Evolutionary conservation across 257 asterid genomes (phyloP).

Genomic region (Linderniella brevidens): DNA sequence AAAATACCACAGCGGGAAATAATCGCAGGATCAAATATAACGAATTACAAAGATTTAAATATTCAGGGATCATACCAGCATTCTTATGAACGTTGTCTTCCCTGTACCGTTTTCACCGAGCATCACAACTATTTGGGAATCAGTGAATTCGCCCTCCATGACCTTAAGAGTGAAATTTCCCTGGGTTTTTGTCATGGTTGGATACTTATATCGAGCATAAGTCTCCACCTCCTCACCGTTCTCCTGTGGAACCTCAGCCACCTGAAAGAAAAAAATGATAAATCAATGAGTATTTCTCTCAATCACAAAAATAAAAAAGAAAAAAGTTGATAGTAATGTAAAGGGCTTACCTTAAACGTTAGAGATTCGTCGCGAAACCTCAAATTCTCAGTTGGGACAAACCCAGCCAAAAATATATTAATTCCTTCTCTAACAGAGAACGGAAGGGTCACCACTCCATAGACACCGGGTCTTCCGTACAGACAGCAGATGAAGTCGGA

Average conservation of each 20-base stretch:
- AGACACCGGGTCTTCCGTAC: conserved; percentile 92
- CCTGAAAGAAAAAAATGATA: conserved; percentile 25
- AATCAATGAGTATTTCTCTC: conserved; percentile 6
- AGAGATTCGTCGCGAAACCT: conserved; percentile 89
- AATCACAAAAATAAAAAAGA: conserved; percentile 2
- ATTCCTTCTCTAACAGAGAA: conserved; percentile 98
- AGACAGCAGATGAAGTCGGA: conserved; percentile 98
- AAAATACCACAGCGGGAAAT: conserved; percentile 3
- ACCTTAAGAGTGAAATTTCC: conserved; percentile 90
- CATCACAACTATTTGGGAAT: conserved; percentile 97
- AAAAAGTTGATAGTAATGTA: conserved; percentile 2
- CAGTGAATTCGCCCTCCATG: conserved; percentile 92
- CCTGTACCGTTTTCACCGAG: conserved; percentile 99
- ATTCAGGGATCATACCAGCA: conserved; percentile 51
- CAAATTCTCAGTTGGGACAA: conserved; percentile 91
- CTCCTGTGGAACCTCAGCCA: conserved; percentile 91
- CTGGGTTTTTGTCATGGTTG: conserved; percentile 87
- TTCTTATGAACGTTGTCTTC: conserved; percentile 86
- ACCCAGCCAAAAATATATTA: conserved; percentile 84
- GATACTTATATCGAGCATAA: conserved; percentile 77
- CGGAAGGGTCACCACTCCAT: conserved; percentile 96
- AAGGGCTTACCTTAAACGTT: conserved; percentile 51
- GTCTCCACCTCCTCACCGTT: conserved; percentile 82
- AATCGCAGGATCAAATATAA: too few relatives aligned
- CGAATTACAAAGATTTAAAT: background rate